A percentile compares a stretch with the other conserved stretches of the same genome.
Conservation (phyloP, 176 grass and related monocot genomes). For the Aegilops sharonensis region DNA sequence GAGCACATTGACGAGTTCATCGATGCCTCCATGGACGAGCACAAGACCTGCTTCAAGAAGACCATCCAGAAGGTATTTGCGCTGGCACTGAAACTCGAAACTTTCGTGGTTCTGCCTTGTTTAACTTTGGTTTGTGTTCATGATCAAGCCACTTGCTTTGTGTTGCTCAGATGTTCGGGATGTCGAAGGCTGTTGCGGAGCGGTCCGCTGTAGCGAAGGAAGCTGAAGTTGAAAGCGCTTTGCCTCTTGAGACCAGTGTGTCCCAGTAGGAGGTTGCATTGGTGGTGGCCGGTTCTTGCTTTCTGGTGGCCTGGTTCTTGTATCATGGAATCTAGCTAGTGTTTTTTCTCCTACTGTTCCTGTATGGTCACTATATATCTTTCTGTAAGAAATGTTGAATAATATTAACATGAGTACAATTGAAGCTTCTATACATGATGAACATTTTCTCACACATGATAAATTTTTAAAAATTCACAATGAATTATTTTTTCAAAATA, state of each 20-base stretch:
- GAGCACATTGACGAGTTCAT: constrained; percentile 94
- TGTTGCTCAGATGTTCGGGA: constrained; percentile 78
- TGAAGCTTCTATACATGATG: too few species aligned
- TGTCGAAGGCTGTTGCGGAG: constrained; percentile 81
- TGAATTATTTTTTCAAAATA: too few species aligned
- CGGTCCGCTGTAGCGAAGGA: constrained; percentile 46
- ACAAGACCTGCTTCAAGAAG: constrained; percentile 93
- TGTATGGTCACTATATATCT: not conserved
- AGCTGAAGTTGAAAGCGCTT: constrained; percentile 58
- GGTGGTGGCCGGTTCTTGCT: not conserved
- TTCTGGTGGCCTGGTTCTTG: not conserved
- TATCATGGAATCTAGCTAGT: not conserved
- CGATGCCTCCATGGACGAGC: constrained; percentile 92
- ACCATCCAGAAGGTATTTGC: constrained; percentile 74
- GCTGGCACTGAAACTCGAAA: not conserved
- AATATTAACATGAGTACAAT: not conserved
- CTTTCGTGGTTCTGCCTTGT: not conserved
- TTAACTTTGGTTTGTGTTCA: not conserved
- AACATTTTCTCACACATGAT: too few species aligned
- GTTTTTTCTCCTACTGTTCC: not conserved
- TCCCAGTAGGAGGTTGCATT: constrained; percentile 45
- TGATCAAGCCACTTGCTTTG: not conserved
- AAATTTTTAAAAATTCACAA: too few species aligned
- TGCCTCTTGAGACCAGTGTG: constrained; percentile 88
- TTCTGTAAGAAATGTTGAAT: not conserved